Evolutionary conservation across 2,329 filamentous ascomycete genomes (phyloP).

Genomic region (Metarhizium brunneum): DNA sequence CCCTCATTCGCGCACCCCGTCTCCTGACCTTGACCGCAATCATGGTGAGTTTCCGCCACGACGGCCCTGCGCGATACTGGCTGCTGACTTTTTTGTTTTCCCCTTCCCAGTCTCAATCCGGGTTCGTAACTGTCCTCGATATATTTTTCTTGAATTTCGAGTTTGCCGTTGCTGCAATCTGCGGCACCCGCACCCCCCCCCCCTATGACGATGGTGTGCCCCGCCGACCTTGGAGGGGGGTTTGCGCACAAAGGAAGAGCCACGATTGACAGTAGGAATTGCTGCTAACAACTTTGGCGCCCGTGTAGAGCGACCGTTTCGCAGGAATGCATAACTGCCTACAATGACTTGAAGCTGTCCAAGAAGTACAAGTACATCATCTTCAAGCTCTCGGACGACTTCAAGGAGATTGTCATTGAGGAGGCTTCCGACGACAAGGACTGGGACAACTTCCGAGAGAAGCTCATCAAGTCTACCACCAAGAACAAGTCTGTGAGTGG

Average conservation of each 20-base stretch:
- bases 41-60: constrained; percentile 26
- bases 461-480: constrained; percentile 63
- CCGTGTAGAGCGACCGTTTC: constrained; percentile 56
- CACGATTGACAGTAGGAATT: constrained; percentile 1
- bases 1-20: constrained; percentile 15
- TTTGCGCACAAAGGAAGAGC: not conserved
- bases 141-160: not conserved
- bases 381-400: constrained; percentile 78
- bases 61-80: not conserved
- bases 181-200: not conserved
- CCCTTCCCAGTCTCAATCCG: constrained; percentile 52
- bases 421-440: constrained; percentile 57
- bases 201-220: not conserved
- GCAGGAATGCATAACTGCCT: constrained; percentile 60
- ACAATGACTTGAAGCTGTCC: constrained; percentile 75
- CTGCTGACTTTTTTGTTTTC: not conserved
- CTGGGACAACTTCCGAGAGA: constrained; percentile 66
- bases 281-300: constrained; percentile 7
- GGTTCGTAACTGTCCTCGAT: constrained; percentile 36
- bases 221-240: constrained; percentile 8
- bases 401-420: constrained; percentile 75
- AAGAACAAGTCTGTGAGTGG: constrained; percentile 50
- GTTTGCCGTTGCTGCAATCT: not conserved
- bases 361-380: constrained; percentile 81
- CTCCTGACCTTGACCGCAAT: constrained; percentile 25